Conservation (phyloP, 805 yeast species). For the Candida michaelii region DNA sequence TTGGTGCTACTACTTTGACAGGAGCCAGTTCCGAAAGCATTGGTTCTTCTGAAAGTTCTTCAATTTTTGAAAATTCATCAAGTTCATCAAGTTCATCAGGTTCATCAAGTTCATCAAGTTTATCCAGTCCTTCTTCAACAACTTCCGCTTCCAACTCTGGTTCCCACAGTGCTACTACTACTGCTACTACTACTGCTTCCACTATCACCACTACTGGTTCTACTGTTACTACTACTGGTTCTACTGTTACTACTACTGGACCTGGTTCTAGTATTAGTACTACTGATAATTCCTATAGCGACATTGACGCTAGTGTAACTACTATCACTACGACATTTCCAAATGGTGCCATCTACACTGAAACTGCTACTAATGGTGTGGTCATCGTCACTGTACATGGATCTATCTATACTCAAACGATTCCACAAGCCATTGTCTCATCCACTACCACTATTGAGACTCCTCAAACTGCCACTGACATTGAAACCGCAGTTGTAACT, state of each 20-base stretch:
- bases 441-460: no score
- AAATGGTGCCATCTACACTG: slow-evolving; percentile 1
- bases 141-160: neutral
- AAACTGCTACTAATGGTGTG: slow-evolving; percentile 17
- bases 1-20: neutral
- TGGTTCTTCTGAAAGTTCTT: neutral
- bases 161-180: neutral
- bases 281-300: neutral
- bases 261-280: neutral
- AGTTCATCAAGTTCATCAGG: neutral
- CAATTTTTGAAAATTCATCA: neutral
- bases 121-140: neutral
- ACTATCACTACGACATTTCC: neutral
- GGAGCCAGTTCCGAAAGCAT: no score
- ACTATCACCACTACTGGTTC: neutral
- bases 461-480: no score
- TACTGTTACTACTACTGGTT: neutral
- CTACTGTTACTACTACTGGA: neutral
- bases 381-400: no score
- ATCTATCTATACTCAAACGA: slow-evolving; percentile 12
- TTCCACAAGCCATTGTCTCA: neutral
- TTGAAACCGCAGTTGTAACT: slow-evolving; percentile 29
- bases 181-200: neutral
- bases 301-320: neutral
- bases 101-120: neutral